Base-by-base conservation (phyloP, 2,329 filamentous ascomycete species). In the Fusarium algeriense region DNA sequence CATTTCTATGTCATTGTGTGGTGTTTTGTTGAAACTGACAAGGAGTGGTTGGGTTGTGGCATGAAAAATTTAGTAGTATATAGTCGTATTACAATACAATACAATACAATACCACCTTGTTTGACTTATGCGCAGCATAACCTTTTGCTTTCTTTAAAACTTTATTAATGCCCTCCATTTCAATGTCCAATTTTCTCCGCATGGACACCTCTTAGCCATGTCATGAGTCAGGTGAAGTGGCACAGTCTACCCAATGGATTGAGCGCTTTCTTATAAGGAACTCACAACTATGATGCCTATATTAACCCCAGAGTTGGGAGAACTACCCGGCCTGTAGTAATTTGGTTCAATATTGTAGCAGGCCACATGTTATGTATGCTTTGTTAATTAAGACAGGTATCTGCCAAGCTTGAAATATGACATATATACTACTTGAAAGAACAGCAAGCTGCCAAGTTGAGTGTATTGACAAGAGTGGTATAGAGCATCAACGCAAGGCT, bases 1-100 rank as follows among this genome's bases (percentile, higher is more conserved):
- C 41, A 44, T 32, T 49, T 17, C n/a, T 32, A 20, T 41, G n/a
- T 41, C 30, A 23, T 35, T 70, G 6, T 53, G 73, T 37, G 77
- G 71, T 43, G 70, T 49, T 35, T 35, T 15, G 67, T 19, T 19
- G 17, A 17, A 45, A n/a, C 17, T 17, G 9, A 23, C 14, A 20
- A 44, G 15, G 20, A 44, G 20, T 19, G 14, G 23, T 7, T 26
- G 23, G 14, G 41, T 44, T 11, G 19, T 43, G 20, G 20, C 15
- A 26, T 26, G 20, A 20, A 19, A 44, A 44, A 44, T 43, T 23
- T 44, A 23, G 15, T 17, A 26, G 30, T 30, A 30, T 30, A 30
- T 11, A 30, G 30, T 10, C 10, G 30, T 30, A 30, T 30, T 7
- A 30, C 7, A 30, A 30, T 30, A 30, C 28, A 30, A 30, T 10